Conservation (phyloP, 2,329 filamentous ascomycete species). For the Exserohilum rostratum region DNA sequence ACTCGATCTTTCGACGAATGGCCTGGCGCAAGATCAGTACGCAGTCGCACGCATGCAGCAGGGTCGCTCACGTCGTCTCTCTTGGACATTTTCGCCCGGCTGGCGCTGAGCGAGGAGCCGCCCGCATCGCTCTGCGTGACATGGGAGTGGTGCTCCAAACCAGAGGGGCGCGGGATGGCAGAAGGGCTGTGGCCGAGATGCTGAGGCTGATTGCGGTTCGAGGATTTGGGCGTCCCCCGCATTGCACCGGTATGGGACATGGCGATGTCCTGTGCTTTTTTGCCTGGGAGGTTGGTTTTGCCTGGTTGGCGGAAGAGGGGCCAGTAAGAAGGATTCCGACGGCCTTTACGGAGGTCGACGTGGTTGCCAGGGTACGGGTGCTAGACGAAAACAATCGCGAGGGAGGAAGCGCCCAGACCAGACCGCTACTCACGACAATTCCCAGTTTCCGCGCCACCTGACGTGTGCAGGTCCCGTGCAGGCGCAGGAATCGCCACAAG, state of each 20-base stretch:
- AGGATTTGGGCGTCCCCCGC: conserved; percentile 75
- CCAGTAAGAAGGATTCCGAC: conserved; percentile 25
- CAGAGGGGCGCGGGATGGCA: conserved; percentile 74
- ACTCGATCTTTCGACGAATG: conserved; percentile 95
- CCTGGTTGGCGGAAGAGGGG: conserved; percentile 28
- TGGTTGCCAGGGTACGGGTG: conserved; percentile 32
- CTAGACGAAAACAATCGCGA: conserved; percentile 29
- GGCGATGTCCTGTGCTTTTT: conserved; percentile 31
- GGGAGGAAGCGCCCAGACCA: conserved; percentile 22
- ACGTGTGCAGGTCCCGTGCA: conserved; percentile 1
- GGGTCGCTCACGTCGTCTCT: conserved; percentile 84
- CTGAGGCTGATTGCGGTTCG: conserved; percentile 61
- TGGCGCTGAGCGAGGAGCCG: conserved; percentile 81
- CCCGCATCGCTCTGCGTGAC: conserved; percentile 63
- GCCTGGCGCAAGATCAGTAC: conserved; percentile 63
- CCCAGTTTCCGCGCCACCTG: conserved; percentile 3
- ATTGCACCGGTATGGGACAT: conserved; percentile 70
- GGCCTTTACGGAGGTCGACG: conserved; percentile 25
- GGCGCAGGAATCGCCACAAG: not conserved
- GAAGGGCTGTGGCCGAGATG: conserved; percentile 69
- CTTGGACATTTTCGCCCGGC: conserved; percentile 94
- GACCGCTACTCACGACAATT: conserved; percentile 12
- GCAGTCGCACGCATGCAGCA: conserved; percentile 7
- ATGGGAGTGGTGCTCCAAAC: conserved; percentile 63
- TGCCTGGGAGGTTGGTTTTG: conserved; percentile 22